phyloP scores from a whole-genome alignment of 2,329 filamentous ascomycete genomes.

The Phaeosphaeria sp. region DNA sequence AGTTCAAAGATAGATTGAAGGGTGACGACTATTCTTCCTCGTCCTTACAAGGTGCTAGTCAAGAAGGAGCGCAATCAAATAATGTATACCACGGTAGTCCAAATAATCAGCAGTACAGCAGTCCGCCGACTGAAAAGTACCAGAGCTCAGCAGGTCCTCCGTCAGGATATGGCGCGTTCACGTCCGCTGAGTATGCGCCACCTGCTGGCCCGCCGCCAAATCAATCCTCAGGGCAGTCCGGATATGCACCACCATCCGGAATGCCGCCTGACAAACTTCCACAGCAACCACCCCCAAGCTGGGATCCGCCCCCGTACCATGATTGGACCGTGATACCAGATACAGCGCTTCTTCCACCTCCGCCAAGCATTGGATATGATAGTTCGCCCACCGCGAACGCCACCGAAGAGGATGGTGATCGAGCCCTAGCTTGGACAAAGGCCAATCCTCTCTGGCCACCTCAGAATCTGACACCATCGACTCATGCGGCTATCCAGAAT shows the following conservation, averaged over 20 bases:
- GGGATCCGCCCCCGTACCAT: slow-evolving; percentile 65
- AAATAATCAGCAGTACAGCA: slow-evolving; percentile 22
- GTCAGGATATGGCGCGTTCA: slow-evolving; percentile 24
- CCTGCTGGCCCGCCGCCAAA: slow-evolving; percentile 28
- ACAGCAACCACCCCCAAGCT: slow-evolving; percentile 43
- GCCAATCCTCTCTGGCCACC: slow-evolving; percentile 66
- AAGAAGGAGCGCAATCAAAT: slow-evolving; percentile 32
- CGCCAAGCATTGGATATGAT: slow-evolving; percentile 71
- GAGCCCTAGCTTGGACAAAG: slow-evolving; percentile 71
- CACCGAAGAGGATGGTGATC: slow-evolving; percentile 66
- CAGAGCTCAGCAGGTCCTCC: slow-evolving; percentile 41
- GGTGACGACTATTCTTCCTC: slow-evolving; percentile 31
- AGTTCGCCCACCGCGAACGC: slow-evolving; percentile 74
- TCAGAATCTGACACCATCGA: slow-evolving; percentile 56
- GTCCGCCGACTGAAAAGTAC: slow-evolving; percentile 31
- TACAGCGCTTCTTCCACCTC: slow-evolving; percentile 74
- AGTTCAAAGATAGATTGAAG: slow-evolving; percentile 45
- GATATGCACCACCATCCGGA: slow-evolving; percentile 24
- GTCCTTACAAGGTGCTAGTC: slow-evolving; percentile 20
- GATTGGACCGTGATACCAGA: slow-evolving; percentile 79
- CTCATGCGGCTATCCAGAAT: slow-evolving; percentile 56
- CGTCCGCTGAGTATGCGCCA: slow-evolving; percentile 24
- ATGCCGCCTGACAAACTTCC: slow-evolving; percentile 34
- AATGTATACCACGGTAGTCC: slow-evolving; percentile 32
- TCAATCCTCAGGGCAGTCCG: slow-evolving; percentile 13